Percentiles rank a stretch among this genome's conserved stretches.
Conservation (phyloP, 2,329 filamentous ascomycete species). For the Phialophora macrospora region DNA sequence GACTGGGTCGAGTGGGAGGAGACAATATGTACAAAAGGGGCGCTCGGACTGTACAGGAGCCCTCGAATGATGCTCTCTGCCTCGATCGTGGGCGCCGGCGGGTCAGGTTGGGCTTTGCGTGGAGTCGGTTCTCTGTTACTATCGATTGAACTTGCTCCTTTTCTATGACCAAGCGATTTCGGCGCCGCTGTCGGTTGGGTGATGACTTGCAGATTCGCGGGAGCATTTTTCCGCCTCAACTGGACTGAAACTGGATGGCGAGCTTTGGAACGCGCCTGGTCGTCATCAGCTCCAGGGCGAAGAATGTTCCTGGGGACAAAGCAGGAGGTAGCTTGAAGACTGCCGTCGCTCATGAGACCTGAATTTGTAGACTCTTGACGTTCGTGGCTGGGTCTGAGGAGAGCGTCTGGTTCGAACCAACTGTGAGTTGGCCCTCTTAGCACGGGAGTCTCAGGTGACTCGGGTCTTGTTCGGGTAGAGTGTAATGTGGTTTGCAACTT, state of each 20-base stretch:
- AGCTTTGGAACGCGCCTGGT: conserved; percentile 42
- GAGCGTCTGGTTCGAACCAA: conserved; percentile 31
- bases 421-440: conserved; percentile 26
- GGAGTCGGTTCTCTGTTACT: conserved; percentile 66
- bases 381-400: conserved; percentile 52
- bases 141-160: conserved; percentile 74
- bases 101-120: conserved; percentile 61
- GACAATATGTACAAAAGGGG: conserved; percentile 72
- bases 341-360: conserved; percentile 52
- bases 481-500: conserved; percentile 5
- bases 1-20: conserved; percentile 59
- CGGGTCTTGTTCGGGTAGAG: conserved; percentile 7
- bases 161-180: conserved; percentile 68
- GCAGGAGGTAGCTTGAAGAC: conserved; percentile 64
- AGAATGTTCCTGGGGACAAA: conserved; percentile 57
- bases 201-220: conserved; percentile 40
- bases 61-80: conserved; percentile 84
- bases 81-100: conserved; percentile 38
- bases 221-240: conserved; percentile 41
- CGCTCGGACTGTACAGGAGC: conserved; percentile 78
- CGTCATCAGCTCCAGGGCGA: conserved; percentile 30
- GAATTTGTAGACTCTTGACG: conserved; percentile 33
- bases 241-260: conserved; percentile 52
- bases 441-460: conserved; percentile 23
- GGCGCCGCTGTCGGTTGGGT: conserved; percentile 52